Base-by-base conservation (phyloP, 106 monocot species). In the Narthecium ossifragum region DNA sequence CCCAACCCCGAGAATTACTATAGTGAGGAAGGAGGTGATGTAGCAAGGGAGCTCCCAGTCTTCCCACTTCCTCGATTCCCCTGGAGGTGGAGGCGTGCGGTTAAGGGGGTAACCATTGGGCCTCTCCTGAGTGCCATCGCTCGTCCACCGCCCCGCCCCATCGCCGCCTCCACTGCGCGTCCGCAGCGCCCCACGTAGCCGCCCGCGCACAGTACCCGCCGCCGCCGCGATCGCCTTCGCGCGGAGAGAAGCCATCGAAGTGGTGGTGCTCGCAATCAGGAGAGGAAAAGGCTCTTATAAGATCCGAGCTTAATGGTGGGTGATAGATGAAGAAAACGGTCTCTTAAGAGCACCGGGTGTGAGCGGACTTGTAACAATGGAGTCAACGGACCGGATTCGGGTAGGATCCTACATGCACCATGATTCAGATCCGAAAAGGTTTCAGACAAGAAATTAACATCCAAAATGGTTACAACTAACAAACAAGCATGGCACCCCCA, bases 41-140 rank as follows among this genome's bases (percentile, higher is more conserved):
- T 88, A 93, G 79, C 88, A 93, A 46, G 88, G 93, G 6, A 93
- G 80, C 55, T 89, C 88, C 88, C 88, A 93, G 55, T 88, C 93
- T 79, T 93, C 93, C 93, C 93, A 93, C 60, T 85, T 47, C 46
- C 93, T 58, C 1, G 88, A 88, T 47, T 93, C 66, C 0, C 85
- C 93, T 3, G 93, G 79, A 9, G 79, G 74, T 20, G 60, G 66
- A 14, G 88, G 93, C 8, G 82, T 29, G 30, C 88, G 88, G 67
- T 78, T 93, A 70, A 93, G 78, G 59, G 77, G 55, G 67, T 85
- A 80, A 1, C 82, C 93, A 62, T 83, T 85, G 15, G 80, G 72
- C 20, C 69, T 31, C 55, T 78, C 93, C 77, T 82, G 72, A 25
- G 36, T 57, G 11, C 77, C 88, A 6, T 74, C 73, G 45, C 32